phyloP scores from a whole-genome alignment of 345 rosid species.

The Ailanthus altissimus region DNA sequence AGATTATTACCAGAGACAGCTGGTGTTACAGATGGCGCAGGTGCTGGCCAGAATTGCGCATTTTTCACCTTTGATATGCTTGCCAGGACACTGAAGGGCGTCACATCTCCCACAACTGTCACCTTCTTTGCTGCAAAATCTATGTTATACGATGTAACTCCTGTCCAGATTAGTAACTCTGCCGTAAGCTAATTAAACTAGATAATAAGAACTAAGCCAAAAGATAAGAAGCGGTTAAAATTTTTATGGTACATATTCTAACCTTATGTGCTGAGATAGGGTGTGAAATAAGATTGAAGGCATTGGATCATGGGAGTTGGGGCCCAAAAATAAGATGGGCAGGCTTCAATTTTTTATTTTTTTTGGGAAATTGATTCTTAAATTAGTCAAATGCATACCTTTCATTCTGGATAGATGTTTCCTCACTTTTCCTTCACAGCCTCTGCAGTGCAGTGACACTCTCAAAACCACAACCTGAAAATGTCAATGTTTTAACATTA shows the following conservation, averaged over 20 bases:
- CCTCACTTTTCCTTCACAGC: conserved; percentile 84
- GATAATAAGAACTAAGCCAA: not conserved
- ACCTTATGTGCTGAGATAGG: not conserved
- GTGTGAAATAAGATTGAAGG: not conserved
- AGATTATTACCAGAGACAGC: conserved; percentile 11
- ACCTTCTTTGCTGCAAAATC: conserved; percentile 91
- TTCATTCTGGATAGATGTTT: conserved; percentile 90
- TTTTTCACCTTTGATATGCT: conserved; percentile 87
- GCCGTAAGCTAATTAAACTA: not conserved
- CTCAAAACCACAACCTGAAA: conserved; percentile 79
- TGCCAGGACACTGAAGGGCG: conserved; percentile 68
- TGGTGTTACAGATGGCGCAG: conserved; percentile 19
- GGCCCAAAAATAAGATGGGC: not conserved
- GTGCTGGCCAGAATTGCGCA: conserved; percentile 75
- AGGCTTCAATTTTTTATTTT: not conserved
- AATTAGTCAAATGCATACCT: conserved; percentile 39
- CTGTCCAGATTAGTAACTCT: conserved; percentile 37
- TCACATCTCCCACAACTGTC: conserved; percentile 78
- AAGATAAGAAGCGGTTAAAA: not conserved
- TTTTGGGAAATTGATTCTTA: no score
- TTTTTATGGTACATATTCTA: not conserved
- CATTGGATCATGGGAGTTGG: not conserved
- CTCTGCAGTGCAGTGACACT: conserved; percentile 93
- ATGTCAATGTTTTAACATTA: not conserved
- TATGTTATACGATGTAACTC: conserved; percentile 82